Base-by-base conservation (phyloP, 768 basidiomycete species). In the Xerocomus brunneocitrinus region DNA sequence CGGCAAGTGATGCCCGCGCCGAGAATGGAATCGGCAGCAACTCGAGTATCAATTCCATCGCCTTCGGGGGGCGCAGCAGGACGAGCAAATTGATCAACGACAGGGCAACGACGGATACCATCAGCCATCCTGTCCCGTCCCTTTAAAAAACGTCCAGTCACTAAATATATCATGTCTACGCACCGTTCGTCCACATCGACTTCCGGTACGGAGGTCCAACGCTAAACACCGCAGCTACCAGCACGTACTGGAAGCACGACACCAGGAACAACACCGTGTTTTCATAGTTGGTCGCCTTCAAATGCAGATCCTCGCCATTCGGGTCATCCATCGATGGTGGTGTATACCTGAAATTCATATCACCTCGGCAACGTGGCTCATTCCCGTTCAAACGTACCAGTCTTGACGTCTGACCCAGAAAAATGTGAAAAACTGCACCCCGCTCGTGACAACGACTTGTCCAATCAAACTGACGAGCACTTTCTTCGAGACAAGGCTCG, bases 221-320 rank as follows among this genome's bases (percentile, higher is more conserved):
- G 67, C 91, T 95, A 74, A 98, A 99, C 0, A 98, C 93, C 0
- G 87, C 95, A 12, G 95, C 97, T 8, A 97, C 91, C 46, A 98
- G 76, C 63, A 98, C 91, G 69, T 99, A 99, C 73, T 99, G 97
- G 83, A 98, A 98, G 57, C 93, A 97, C 9, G 97, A 98, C 41
- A 98, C 76, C 58, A 98, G 71, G 74, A 99, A 99, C 52, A 99
- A 71, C 28, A 81, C 83, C 5, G 97, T 85, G 67, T 99, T 98
- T 69, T 98, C 97, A 63, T 81, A 95, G 67, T 95, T 98, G 39
- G 74, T 82, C 22, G 91, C 85, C 54, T 92, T 82, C 41, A 98
- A 76, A 61, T 91, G 83, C 68, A 86, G 80, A 55, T 78, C 80
- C 40, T 81, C 74, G 43, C 76, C 78, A 41, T 73, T 71, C 25